phyloP scores from a whole-genome alignment of 225 moss, liverwort and hornwort species.

The Bryoerythrophyllum caledonicum region DNA sequence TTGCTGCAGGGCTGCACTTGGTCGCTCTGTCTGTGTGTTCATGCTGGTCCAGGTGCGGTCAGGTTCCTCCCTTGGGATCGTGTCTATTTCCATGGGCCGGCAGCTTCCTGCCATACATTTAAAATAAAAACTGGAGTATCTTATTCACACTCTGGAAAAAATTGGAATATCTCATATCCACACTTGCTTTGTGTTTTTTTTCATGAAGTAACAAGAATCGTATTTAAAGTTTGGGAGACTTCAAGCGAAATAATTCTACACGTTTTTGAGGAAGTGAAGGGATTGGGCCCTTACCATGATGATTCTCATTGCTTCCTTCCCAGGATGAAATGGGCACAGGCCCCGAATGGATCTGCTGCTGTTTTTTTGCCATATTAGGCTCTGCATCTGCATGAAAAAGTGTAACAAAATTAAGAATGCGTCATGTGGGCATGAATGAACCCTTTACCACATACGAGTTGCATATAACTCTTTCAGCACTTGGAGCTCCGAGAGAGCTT shows the following conservation, averaged over 20 bases:
- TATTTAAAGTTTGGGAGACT: too few species aligned
- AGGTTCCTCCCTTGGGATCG: conserved; percentile 19
- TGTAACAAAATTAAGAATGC: background rate
- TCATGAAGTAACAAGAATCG: too few species aligned
- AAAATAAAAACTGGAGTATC: too few species aligned
- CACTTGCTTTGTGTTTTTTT: too few species aligned
- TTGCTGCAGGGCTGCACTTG: background rate
- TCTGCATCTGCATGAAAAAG: conserved; percentile 28
- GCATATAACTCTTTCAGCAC: too few species aligned
- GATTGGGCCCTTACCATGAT: background rate
- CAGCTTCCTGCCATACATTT: conserved; percentile 20
- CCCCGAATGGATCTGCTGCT: conserved; percentile 10
- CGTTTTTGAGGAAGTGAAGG: too few species aligned
- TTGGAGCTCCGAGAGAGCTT: too few species aligned
- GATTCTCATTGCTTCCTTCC: conserved; percentile 27
- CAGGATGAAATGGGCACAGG: conserved; percentile 20
- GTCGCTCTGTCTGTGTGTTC: conserved; percentile 43
- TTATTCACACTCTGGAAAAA: too few species aligned
- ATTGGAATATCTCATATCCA: too few species aligned
- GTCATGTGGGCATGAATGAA: background rate
- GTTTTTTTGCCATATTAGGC: conserved; percentile 11
- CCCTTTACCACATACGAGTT: too few species aligned
- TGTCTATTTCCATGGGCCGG: conserved; percentile 32
- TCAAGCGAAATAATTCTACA: too few species aligned
- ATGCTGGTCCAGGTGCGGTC: conserved; percentile 29